Conservation (phyloP, 169 alveolate species). For the Eimeria falciformis region DNA sequence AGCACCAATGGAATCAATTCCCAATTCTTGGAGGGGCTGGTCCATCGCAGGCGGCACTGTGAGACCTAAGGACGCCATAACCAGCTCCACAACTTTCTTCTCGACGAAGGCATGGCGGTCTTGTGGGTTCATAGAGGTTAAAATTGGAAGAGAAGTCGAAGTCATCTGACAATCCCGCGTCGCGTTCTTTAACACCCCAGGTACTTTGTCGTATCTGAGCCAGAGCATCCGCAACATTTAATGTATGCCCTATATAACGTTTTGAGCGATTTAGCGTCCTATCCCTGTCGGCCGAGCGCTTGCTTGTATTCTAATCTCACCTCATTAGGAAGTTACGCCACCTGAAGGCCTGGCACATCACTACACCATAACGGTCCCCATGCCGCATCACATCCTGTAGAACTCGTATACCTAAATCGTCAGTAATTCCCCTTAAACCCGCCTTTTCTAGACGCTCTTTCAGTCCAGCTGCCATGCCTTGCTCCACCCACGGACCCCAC, state of each 20-base stretch:
- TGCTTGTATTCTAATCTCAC: not conserved
- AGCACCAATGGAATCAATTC: constrained; percentile 85
- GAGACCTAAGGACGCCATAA: constrained; percentile 68
- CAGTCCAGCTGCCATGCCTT: constrained; percentile 76
- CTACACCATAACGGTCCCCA: constrained; percentile 37
- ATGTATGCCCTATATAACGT: too few relatives aligned
- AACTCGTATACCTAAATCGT: constrained; percentile 83
- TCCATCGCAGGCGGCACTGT: constrained; percentile 79
- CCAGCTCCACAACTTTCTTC: constrained; percentile 68
- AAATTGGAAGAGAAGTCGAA: constrained; percentile 45
- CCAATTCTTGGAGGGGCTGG: constrained; percentile 85
- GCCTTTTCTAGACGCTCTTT: constrained; percentile 80
- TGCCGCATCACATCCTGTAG: constrained; percentile 76
- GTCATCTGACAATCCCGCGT: constrained; percentile 70
- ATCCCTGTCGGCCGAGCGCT: not conserved
- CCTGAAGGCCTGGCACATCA: constrained; percentile 78
- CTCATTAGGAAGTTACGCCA: constrained; percentile 79
- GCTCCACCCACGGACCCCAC: constrained; percentile 85
- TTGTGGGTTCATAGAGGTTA: constrained; percentile 68
- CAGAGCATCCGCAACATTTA: not conserved
- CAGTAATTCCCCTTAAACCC: constrained; percentile 84
- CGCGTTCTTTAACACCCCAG: constrained; percentile 56
- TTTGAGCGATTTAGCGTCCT: not conserved
- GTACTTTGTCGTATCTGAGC: constrained; percentile 71
- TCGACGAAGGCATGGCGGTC: constrained; percentile 69